Evolutionary conservation across 129 eudicot species (phyloP), one percentile per base, ranked within the genome.

Genomic region (Tagetes patula): DNA sequence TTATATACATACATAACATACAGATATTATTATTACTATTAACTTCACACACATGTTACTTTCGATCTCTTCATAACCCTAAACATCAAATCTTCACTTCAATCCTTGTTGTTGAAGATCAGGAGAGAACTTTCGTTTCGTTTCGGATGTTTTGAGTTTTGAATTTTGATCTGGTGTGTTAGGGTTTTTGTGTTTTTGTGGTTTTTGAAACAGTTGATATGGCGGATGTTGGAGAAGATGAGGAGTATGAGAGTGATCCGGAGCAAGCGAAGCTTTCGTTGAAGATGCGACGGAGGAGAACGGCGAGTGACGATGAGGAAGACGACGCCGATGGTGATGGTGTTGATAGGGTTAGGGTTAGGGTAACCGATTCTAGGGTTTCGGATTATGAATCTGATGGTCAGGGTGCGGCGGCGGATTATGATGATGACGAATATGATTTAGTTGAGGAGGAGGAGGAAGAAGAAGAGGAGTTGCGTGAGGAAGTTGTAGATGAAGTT

Each of bases 201-300:
- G 38, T 46, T 45, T 37, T 72, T 72, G 37, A 12, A 55, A 39
- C 41, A 42, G 64, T 74, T 72, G 27, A 68, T n/a, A 86, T 86
- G 99, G 91, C 93, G 81, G 85, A 79, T 46, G 84, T 66, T 1
- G 85, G 46, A 0, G 91, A 77, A 67, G 96, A 82, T 48, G 96
- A 90, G 70, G 99, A 95, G 87, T 94, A 94, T 69, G 99, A 90
- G 88, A 94, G 99, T 76, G 99, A 94, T 94, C 99, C 96, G 34
- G 99, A 94, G 86, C 97, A 94, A 76, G 89, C 95, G 48, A 88
- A 91, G 90, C 70, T 88, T 73, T 86, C 96, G 34, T 62, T 95
- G 83, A 88, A 80, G 84, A 82, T 84, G 89, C 87, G 97, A 65
- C 70, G 99, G 87, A 82, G 96, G 74, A 88, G 75, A 63, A 92